These are phyloP conservation scores for Trypanosomatidae sp. DNA, from an alignment of 208 protist species.

Conservation along the genomic window DNA sequence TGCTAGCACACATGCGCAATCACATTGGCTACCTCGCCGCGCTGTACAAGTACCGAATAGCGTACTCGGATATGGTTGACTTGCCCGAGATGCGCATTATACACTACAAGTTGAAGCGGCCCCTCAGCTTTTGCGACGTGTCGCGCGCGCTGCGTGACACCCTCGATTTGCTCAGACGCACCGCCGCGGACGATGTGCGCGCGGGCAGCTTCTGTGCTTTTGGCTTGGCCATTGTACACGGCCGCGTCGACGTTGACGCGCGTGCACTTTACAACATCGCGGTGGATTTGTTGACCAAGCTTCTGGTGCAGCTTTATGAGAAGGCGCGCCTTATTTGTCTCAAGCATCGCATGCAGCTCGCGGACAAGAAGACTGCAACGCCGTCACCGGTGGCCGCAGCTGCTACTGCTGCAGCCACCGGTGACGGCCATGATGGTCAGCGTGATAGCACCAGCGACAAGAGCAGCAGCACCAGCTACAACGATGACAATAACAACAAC, in stretches of 20 bases:
- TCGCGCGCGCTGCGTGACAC: constrained; percentile 7
- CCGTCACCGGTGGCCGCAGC: background rate
- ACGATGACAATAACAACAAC: background rate
- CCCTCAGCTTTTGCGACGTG: background rate
- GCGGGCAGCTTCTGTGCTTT: background rate
- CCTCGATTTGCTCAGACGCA: constrained; percentile 19
- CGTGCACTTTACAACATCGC: constrained; percentile 2
- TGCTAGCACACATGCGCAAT: background rate
- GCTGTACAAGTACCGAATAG: background rate
- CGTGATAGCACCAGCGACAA: background rate
- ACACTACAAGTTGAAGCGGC: background rate
- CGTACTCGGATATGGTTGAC: background rate
- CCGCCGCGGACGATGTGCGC: constrained; percentile 2
- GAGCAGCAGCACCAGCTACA: background rate
- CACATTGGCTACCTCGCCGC: background rate
- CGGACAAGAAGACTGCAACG: no score
- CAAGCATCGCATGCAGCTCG: no score
- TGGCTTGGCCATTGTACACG: background rate
- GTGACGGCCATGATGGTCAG: background rate
- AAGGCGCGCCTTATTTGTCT: no score
- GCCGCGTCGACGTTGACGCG: background rate
- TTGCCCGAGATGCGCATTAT: background rate
- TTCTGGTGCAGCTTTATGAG: background rate
- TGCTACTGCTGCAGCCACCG: background rate
- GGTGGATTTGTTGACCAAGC: background rate